Conservation (phyloP, 129 eudicot species). For the Cynara cardunculus region DNA sequence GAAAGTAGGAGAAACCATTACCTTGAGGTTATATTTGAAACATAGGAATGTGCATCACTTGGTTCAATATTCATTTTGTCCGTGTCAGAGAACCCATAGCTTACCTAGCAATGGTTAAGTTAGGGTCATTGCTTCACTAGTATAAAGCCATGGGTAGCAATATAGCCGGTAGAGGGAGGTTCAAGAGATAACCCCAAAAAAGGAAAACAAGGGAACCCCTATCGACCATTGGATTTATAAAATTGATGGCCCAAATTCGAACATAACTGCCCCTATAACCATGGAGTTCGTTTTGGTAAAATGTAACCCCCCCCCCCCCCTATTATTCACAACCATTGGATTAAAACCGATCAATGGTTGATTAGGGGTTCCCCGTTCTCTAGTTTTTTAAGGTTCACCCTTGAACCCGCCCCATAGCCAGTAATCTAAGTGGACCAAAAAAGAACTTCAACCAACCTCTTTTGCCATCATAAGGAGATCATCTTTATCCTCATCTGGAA, state of each 20-base stretch:
- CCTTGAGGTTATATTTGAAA: slow-evolving; percentile 33
- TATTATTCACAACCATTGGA: background rate
- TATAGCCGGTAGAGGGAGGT: background rate
- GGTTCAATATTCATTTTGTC: slow-evolving; percentile 29
- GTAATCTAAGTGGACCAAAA: background rate
- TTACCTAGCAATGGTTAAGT: slow-evolving; percentile 23
- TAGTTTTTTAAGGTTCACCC: background rate
- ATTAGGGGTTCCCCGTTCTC: background rate
- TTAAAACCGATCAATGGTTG: background rate
- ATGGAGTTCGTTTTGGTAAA: background rate
- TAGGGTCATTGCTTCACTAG: background rate
- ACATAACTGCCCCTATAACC: background rate
- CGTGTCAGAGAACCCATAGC: slow-evolving; percentile 16
- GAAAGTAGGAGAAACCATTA: slow-evolving; percentile 1
- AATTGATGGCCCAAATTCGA: background rate
- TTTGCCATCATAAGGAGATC: slow-evolving; percentile 26
- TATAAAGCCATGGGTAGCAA: background rate
- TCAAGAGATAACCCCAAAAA: background rate
- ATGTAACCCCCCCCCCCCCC: background rate
- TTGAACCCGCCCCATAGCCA: background rate
- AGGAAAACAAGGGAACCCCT: background rate
- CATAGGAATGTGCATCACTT: slow-evolving; percentile 14
- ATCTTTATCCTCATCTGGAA: slow-evolving; percentile 19
- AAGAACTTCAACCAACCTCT: slow-evolving; percentile 32
- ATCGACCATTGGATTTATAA: background rate